These are phyloP conservation scores for Didymosphaeria variabile DNA, from an alignment of 2,329 filamentous ascomycete species.

Conservation along the genomic window DNA sequence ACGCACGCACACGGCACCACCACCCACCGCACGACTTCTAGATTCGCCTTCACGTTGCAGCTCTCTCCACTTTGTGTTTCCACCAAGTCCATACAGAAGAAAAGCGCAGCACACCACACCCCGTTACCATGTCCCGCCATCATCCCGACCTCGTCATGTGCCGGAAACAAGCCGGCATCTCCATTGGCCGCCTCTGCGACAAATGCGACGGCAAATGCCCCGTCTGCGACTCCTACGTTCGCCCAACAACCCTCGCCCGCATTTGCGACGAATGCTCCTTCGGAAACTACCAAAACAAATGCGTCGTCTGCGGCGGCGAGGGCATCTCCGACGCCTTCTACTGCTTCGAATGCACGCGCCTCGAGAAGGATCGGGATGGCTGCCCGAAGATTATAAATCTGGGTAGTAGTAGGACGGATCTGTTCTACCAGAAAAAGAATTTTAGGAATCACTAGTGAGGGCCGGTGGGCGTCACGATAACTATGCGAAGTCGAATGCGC, in stretches of 20 bases:
- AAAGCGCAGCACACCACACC: background rate
- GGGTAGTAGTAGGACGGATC: constrained; percentile 92
- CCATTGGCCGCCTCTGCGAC: constrained; percentile 98
- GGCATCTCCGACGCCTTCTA: constrained; percentile 99
- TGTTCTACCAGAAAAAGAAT: constrained; percentile 80
- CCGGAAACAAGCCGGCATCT: constrained; percentile 96
- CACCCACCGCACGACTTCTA: background rate
- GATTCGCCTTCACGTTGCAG: background rate
- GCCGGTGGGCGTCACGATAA: background rate
- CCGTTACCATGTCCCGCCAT: constrained; percentile 81
- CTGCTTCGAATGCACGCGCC: constrained; percentile 96
- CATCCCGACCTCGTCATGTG: constrained; percentile 91
- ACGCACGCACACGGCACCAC: background rate
- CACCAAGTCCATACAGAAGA: background rate
- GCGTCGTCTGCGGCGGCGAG: constrained; percentile 97
- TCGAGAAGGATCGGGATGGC: constrained; percentile 96
- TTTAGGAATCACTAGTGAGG: constrained; percentile 65
- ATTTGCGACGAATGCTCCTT: constrained; percentile 99
- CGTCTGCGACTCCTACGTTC: constrained; percentile 98
- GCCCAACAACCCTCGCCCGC: constrained; percentile 93
- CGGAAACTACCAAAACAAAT: constrained; percentile 99
- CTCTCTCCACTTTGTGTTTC: background rate
- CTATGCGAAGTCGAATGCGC: background rate
- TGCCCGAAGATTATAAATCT: constrained; percentile 99
- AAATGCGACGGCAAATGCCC: constrained; percentile 99